Percentiles rank a stretch among this genome's conserved stretches.
These are phyloP conservation scores for Pholiota microspora DNA, from an alignment of 768 basidiomycete species.

Conservation along the genomic window DNA sequence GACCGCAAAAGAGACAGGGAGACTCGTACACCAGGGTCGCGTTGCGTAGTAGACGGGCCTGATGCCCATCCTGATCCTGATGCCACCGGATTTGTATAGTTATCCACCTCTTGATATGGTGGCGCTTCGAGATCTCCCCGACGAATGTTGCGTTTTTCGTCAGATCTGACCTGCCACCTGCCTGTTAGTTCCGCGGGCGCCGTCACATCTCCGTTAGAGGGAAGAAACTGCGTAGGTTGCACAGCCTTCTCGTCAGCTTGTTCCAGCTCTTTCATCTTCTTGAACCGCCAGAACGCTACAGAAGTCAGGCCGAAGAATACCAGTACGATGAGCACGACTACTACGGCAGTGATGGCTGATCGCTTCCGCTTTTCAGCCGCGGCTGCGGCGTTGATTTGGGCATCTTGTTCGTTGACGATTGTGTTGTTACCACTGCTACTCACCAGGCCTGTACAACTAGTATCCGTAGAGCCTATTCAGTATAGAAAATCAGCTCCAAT, in stretches of 20 bases:
- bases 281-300: background rate
- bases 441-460: background rate
- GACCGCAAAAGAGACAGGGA: background rate
- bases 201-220: background rate
- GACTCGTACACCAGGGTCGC: background rate
- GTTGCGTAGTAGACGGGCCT: background rate
- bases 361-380: background rate
- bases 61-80: background rate
- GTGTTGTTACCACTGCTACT: background rate
- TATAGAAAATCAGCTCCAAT: too few relatives aligned
- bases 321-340: background rate
- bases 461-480: background rate
- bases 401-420: background rate
- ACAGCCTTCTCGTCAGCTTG: background rate
- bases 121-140: background rate
- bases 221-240: background rate
- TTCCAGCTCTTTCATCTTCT: background rate
- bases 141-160: background rate
- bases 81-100: background rate
- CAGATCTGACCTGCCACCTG: background rate
- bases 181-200: background rate
- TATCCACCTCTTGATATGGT: background rate
- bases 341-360: background rate
- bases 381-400: background rate
- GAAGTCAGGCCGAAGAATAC: background rate